Evolutionary conservation across 75 land plant genomes (phyloP).

Genomic region (Gnetum montanum): DNA sequence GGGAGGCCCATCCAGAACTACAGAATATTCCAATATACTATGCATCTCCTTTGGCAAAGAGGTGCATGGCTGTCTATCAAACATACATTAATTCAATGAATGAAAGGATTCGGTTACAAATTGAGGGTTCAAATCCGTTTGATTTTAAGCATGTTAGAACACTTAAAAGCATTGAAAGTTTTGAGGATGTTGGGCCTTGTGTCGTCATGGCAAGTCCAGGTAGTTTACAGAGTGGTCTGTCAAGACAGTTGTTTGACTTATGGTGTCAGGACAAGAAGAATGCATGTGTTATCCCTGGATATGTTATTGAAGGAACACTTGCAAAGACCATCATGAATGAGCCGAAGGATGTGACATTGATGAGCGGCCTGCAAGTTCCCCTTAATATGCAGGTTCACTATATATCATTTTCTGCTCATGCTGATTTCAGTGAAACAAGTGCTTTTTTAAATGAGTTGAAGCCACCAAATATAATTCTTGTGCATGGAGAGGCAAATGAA

Average conservation of each 20-base stretch:
- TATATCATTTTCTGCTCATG: constrained; percentile 98
- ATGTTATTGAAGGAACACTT: constrained; percentile 86
- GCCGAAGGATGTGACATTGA: constrained; percentile 91
- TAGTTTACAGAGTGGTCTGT: constrained; percentile 87
- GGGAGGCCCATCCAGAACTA: constrained; percentile 92
- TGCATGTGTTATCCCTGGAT: constrained; percentile 92
- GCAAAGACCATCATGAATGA: constrained; percentile 92
- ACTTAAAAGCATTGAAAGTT: constrained; percentile 75
- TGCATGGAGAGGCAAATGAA: constrained; percentile 93
- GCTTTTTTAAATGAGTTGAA: constrained; percentile 79
- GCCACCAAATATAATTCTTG: constrained; percentile 92
- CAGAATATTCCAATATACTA: constrained; percentile 91
- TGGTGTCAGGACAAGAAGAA: constrained; percentile 96
- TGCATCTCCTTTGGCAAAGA: constrained; percentile 96
- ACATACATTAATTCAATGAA: constrained; percentile 98
- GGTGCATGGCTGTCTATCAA: constrained; percentile 90
- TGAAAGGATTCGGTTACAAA: constrained; percentile 69
- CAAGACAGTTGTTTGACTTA: constrained; percentile 86
- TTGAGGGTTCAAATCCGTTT: constrained; percentile 79
- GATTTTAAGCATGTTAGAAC: constrained; percentile 82
- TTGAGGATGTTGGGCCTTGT: constrained; percentile 85
- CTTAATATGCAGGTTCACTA: constrained; percentile 90
- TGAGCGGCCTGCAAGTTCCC: constrained; percentile 89
- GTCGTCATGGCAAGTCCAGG: constrained; percentile 98
- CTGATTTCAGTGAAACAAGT: constrained; percentile 91